Base-by-base conservation (phyloP, 2,329 filamentous ascomycete genomes). In the Pestalotiopsis fici region DNA sequence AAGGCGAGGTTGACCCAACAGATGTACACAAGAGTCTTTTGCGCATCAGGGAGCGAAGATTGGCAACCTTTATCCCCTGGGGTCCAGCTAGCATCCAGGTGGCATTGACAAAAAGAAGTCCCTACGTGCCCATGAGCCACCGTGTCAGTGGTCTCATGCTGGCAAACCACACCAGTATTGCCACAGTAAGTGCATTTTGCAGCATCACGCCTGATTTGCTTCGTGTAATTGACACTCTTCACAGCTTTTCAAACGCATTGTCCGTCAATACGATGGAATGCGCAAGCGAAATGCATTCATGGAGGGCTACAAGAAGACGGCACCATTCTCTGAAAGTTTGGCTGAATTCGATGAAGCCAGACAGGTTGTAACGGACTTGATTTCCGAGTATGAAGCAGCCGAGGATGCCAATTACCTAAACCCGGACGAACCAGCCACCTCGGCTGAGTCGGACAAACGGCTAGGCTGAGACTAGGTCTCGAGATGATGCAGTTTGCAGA, bases 11-110 rank as follows among this genome's bases (percentile, higher is more conserved):
- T 50, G 97, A 99, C 78, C 95, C 96, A 9, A 98, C 95, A 3
- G 97, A 99, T 80, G 93, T 99, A 66, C 96, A 99, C 85, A 99
- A 99, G 87, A 98, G 95, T 71, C 85, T 99, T 67, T 89, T 99
- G 67, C 93, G 96, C 71, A 99, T 99, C 76, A 91, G 96, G 62
- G 96, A 99, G 84, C 91, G 96, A 62, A 90, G 94, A 68, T 87
- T 99, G 65, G 97, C 96, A 11, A 97, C 94, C 0, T 99, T 99
- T 77, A 99, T 99, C 70, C 96, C 97, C 11, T 99, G 96, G 96
- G 96, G 96, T 0, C 96, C 96, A 1, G 96, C 96, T 31, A 97
- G 94, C 76, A 99, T 99, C 71, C 96, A 99, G 80, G 96, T 99
- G 13, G 97, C 96, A 3, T 82, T 99, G 69, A 98, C 96, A 2